These are phyloP conservation scores for Hevea brasiliensis DNA, from an alignment of 345 rosid species.

Conservation along the genomic window DNA sequence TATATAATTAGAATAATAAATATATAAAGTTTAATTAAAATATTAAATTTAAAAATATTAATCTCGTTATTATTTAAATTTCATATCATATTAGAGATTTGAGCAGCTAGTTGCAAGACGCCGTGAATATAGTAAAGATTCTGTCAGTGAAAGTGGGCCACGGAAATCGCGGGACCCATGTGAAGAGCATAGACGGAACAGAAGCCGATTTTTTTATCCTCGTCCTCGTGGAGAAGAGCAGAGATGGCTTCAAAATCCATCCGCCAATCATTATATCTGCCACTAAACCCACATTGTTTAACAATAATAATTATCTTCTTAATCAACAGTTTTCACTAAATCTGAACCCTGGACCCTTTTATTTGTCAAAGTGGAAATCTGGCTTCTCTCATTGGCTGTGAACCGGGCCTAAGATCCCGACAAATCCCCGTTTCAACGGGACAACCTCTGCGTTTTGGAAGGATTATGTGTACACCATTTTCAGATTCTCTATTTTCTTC, in stretches of 20 bases:
- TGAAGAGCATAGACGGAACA: conserved; percentile 53
- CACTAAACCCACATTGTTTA: conserved; percentile 19
- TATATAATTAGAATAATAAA: too few relatives aligned
- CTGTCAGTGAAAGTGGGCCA: not conserved
- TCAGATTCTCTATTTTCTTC: conserved; percentile 15
- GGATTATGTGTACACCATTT: conserved; percentile 28
- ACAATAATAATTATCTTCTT: not conserved
- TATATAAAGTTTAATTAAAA: not conserved
- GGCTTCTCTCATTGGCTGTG: conserved; percentile 8
- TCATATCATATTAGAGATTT: too few relatives aligned
- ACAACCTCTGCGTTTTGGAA: conserved; percentile 25
- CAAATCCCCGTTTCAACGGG: conserved; percentile 48
- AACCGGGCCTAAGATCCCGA: conserved; percentile 31
- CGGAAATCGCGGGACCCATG: conserved; percentile 33
- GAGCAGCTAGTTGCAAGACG: too few relatives aligned
- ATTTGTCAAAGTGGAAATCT: too few relatives aligned
- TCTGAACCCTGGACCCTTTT: not conserved
- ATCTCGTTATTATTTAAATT: too few relatives aligned
- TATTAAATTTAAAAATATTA: not conserved
- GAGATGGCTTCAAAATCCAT: conserved; percentile 24
- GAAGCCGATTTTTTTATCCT: conserved; percentile 42
- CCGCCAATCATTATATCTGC: conserved; percentile 29
- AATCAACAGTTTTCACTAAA: not conserved
- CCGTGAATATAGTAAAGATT: too few relatives aligned
- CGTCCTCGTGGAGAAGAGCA: conserved; percentile 42